These are phyloP conservation scores for Plenodomus tracheiphilus DNA, from an alignment of 2,329 filamentous ascomycete species.

Conservation along the genomic window DNA sequence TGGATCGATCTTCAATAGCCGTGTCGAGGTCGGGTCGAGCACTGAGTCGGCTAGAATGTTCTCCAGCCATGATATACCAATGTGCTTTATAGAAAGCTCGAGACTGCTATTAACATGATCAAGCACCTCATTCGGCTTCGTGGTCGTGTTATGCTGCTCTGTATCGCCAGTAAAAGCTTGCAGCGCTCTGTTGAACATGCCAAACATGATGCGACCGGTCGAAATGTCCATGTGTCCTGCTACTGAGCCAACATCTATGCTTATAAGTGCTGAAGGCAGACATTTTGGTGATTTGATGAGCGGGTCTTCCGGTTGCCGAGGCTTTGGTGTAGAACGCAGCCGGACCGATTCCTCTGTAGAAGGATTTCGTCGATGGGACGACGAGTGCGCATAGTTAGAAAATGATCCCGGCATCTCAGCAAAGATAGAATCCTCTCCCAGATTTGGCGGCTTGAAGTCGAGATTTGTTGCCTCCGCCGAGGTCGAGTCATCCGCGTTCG, in stretches of 20 bases:
- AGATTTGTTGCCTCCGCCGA: constrained; percentile 16
- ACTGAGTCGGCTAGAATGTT: constrained; percentile 31
- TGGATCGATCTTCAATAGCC: constrained; percentile 28
- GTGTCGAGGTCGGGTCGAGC: not conserved
- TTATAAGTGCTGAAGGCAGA: constrained; percentile 19
- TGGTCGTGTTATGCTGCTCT: not conserved
- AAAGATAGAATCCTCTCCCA: constrained; percentile 44
- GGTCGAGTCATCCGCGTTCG: constrained; percentile 7
- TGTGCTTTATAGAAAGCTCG: constrained; percentile 29
- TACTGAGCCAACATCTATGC: constrained; percentile 40
- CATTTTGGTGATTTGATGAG: too few species aligned
- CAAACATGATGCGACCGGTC: constrained; percentile 39
- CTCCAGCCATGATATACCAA: constrained; percentile 40
- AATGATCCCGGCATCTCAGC: constrained; percentile 53
- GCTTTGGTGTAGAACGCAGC: constrained; percentile 15
- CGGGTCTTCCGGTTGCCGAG: constrained; percentile 7
- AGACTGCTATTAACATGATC: constrained; percentile 9
- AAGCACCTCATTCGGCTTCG: constrained; percentile 1
- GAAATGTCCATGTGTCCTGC: constrained; percentile 40
- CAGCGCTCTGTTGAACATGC: constrained; percentile 31
- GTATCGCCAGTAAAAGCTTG: constrained; percentile 20
- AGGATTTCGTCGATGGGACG: constrained; percentile 33
- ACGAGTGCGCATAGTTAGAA: constrained; percentile 52
- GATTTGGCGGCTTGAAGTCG: constrained; percentile 31
- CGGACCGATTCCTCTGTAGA: constrained; percentile 27